Evolutionary conservation across 2,329 filamentous ascomycete genomes (phyloP), one percentile per base, ranked within the genome.

Genomic region (Fusarium sp.): DNA sequence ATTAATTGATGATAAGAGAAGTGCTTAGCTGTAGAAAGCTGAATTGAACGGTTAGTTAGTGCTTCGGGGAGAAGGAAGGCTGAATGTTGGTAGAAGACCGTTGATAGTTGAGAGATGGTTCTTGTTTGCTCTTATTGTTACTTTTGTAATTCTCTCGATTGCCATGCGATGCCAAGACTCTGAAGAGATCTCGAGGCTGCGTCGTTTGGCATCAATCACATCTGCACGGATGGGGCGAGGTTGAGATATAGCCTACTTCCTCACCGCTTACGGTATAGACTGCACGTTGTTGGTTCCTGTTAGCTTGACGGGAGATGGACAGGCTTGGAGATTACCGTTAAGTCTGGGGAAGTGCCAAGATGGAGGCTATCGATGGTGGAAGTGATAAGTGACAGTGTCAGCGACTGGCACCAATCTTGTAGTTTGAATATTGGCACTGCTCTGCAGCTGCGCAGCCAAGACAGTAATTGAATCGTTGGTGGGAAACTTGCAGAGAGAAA

Each of bases 211-310:
- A 44, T 51, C 44, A 20, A 44, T 46, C 20, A 51, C 47, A 22
- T 62, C 40, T 34, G n/a, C 38, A 32, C 8, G 20, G 22, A 52
- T 16, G 24, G 32, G 29, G 30, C 5, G 29, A 34, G 8, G 11
- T 41, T 30, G 15, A 12, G 6, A 52, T 52, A 53, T 58, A 46
- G 58, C 58, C 63, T 65, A 68, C 47, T 22, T 8, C 15, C 12
- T 9, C 52, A 43, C 29, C 38, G 22, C 18, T 51, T 57, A 6
- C 52, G 24, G 52, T 18, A 20, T 51, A 34, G 32, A 20, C 44
- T 52, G 47, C 16, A 44, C 40, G 58, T 68, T 55, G 52, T 55
- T 38, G 34, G 20, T 18, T 32, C 45, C 47, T 10, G 34, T n/a
- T 49, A 44, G 49, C 49, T 43, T 24, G 22, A 41, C 25, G 44